Conservation (phyloP, 768 basidiomycete species). For the Lepiota brunneoincarnata region DNA sequence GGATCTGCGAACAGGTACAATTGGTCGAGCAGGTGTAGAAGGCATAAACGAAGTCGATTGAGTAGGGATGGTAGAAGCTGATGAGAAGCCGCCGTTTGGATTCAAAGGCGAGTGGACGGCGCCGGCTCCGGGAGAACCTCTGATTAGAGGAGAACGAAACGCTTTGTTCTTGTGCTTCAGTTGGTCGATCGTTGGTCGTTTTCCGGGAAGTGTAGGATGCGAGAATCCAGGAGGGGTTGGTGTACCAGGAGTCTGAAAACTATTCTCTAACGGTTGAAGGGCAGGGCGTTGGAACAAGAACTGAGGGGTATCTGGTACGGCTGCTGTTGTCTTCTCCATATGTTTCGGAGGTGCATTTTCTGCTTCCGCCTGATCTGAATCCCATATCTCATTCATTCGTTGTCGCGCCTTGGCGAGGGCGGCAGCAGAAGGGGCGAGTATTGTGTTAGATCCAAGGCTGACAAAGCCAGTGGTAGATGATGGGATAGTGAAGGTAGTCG, state of each 20-base stretch:
- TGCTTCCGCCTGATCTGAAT: constrained; percentile 11
- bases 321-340: constrained; percentile 1
- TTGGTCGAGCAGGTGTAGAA: constrained; percentile 9
- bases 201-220: constrained; percentile 15
- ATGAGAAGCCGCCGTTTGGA: constrained; percentile 18
- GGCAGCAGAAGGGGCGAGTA: constrained; percentile 45
- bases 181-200: constrained; percentile 13
- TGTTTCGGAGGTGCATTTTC: constrained; percentile 19
- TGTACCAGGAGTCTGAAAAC: constrained; percentile 34
- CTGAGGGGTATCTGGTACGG: constrained; percentile 17
- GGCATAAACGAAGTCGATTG: constrained; percentile 26
- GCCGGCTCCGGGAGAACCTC: constrained; percentile 14
- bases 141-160: constrained; percentile 46
- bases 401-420: constrained; percentile 56
- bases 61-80: constrained; percentile 28
- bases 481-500: constrained; percentile 24
- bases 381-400: constrained; percentile 40
- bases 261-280: constrained; percentile 36
- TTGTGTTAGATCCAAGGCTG: not conserved
- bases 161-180: constrained; percentile 24
- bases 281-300: constrained; percentile 29
- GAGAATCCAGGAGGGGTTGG: constrained; percentile 34
- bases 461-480: constrained; percentile 13
- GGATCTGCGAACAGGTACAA: constrained; percentile 5
- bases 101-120: constrained; percentile 28